Evolutionary conservation across 306 rosid species (phyloP).

Genomic region (Ormosia emarginata): DNA sequence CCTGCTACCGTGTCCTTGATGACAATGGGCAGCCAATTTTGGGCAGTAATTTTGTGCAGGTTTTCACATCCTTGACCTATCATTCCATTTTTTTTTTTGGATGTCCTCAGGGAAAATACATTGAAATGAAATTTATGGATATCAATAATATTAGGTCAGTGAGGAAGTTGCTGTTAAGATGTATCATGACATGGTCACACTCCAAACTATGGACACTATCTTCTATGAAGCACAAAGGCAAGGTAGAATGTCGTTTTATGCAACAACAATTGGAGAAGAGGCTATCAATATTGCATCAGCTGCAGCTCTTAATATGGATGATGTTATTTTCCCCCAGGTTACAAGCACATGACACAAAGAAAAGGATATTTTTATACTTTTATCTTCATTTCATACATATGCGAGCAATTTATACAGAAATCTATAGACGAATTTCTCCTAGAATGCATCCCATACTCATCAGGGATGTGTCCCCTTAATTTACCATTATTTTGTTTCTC

Average conservation of each 20-base stretch:
- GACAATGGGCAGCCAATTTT: constrained; percentile 51
- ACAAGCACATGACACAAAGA: neutral
- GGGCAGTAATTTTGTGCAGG: constrained; percentile 47
- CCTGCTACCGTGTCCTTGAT: constrained; percentile 78
- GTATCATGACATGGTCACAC: constrained; percentile 75
- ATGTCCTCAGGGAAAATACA: neutral
- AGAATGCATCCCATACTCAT: neutral
- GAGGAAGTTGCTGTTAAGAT: constrained; percentile 63
- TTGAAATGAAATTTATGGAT: neutral
- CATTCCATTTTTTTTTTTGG: neutral
- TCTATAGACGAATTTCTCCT: neutral
- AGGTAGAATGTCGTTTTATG: constrained; percentile 88
- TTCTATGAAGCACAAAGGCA: constrained; percentile 94
- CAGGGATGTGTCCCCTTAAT: neutral
- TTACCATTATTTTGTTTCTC: neutral
- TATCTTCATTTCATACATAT: neutral
- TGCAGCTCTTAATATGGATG: constrained; percentile 70
- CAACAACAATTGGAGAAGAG: constrained; percentile 79
- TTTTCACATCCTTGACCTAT: constrained; percentile 17
- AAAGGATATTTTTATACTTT: neutral
- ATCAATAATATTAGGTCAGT: constrained; percentile 43
- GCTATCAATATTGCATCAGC: constrained; percentile 87
- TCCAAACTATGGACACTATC: constrained; percentile 84
- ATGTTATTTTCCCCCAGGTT: constrained; percentile 89
- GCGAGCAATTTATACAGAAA: neutral